A percentile compares a stretch with the other conserved stretches of the same genome.
phyloP scores from a whole-genome alignment of 768 basidiomycete species.

The Dioszegia hungarica region DNA sequence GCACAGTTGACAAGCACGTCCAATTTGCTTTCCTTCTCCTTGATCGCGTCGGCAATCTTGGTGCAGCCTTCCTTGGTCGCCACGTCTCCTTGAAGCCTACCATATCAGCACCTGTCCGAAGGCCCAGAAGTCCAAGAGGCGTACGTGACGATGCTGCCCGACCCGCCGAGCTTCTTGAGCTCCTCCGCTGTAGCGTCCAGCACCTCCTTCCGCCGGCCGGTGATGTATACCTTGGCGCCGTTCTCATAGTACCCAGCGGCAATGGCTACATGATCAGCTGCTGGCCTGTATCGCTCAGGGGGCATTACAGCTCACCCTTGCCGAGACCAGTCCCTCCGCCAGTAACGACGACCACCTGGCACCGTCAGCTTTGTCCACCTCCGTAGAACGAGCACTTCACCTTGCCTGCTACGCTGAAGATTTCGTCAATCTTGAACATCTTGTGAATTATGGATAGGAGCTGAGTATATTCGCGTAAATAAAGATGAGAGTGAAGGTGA shows the following conservation, averaged over 20 bases:
- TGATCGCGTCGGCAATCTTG: conserved; percentile 23
- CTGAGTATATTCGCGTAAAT: neutral
- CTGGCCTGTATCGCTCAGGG: neutral
- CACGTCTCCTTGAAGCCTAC: conserved; percentile 32
- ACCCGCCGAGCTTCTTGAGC: conserved; percentile 16
- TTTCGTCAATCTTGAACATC: conserved; percentile 18
- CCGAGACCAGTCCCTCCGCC: conserved; percentile 50
- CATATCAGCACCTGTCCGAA: neutral
- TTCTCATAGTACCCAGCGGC: conserved; percentile 39
- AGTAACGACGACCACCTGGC: conserved; percentile 33
- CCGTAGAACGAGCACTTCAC: neutral
- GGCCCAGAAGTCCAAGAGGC: neutral
- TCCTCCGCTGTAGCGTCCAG: conserved; percentile 27
- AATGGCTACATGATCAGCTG: conserved; percentile 19
- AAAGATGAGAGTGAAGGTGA: no score
- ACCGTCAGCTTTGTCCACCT: neutral
- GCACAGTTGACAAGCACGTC: conserved; percentile 45
- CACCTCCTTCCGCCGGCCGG: conserved; percentile 35
- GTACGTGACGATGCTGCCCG: conserved; percentile 17
- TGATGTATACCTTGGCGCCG: conserved; percentile 46
- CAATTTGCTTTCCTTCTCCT: conserved; percentile 18
- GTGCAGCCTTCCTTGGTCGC: conserved; percentile 31
- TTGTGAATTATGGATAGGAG: neutral
- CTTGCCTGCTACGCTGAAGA: conserved; percentile 20
- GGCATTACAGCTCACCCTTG: neutral